These are phyloP conservation scores for Lactarius evosmus DNA, from an alignment of 768 basidiomycete genomes.

Conservation along the genomic window DNA sequence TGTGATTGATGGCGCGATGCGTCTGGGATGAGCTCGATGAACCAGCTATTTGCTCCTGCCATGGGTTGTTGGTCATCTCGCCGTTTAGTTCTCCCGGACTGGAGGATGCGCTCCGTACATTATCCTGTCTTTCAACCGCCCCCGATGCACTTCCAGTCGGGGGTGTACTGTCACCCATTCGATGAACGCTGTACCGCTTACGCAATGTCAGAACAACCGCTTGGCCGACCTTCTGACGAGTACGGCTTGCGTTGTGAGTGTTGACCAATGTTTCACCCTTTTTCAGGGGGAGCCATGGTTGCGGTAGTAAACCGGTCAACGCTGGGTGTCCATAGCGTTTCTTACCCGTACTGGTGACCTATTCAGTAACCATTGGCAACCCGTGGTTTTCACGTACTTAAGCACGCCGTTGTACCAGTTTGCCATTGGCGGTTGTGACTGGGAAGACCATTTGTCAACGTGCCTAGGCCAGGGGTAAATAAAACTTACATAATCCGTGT, in stretches of 20 bases:
- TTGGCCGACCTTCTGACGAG: constrained; percentile 42
- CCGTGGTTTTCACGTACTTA: constrained; percentile 51
- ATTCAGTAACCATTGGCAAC: background rate
- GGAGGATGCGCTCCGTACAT: constrained; percentile 11
- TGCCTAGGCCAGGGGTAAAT: background rate
- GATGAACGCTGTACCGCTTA: constrained; percentile 58
- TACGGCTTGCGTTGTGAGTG: constrained; percentile 39
- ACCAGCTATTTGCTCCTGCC: constrained; percentile 50
- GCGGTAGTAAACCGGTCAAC: constrained; percentile 86
- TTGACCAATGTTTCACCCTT: constrained; percentile 77
- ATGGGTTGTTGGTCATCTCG: constrained; percentile 46
- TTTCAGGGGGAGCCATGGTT: constrained; percentile 92
- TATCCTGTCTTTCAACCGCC: constrained; percentile 25
- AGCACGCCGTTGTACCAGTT: constrained; percentile 92
- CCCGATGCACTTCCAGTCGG: constrained; percentile 2
- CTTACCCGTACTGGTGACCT: constrained; percentile 72
- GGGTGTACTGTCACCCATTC: constrained; percentile 35
- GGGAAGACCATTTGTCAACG: constrained; percentile 22
- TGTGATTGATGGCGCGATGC: constrained; percentile 43
- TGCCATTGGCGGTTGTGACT: constrained; percentile 97
- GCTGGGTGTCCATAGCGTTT: constrained; percentile 94
- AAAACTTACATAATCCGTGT: constrained; percentile 76
- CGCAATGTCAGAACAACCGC: constrained; percentile 82
- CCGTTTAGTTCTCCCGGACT: constrained; percentile 9
- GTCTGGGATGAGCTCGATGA: constrained; percentile 32